Evolutionary conservation across 805 yeast species (phyloP).

Genomic region (Yamadazyma tumulicola): DNA sequence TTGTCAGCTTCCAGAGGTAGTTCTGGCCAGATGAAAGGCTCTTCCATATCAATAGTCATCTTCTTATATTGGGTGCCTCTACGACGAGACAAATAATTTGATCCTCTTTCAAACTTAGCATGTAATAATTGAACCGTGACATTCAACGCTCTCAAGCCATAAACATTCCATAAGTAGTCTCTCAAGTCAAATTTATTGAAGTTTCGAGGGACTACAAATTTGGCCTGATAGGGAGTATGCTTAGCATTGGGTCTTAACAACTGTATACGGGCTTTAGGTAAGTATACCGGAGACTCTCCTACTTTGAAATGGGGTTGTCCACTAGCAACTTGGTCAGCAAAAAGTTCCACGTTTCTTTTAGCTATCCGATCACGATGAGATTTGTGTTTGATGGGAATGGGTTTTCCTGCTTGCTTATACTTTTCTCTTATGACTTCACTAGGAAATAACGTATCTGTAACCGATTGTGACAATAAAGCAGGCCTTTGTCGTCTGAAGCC

Average conservation of each 20-base stretch:
- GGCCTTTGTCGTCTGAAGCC: slow-evolving; percentile 38
- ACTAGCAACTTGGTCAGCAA: slow-evolving; percentile 49
- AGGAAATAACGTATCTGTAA: slow-evolving; percentile 40
- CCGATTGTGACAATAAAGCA: slow-evolving; percentile 37
- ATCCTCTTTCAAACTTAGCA: slow-evolving; percentile 55
- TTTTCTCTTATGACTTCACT: slow-evolving; percentile 29
- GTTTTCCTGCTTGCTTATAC: slow-evolving; percentile 37
- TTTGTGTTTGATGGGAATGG: slow-evolving; percentile 39
- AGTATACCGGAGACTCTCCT: slow-evolving; percentile 73
- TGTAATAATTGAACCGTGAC: slow-evolving; percentile 83
- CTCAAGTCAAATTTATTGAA: slow-evolving; percentile 93
- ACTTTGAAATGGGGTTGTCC: slow-evolving; percentile 78
- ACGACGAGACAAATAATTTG: slow-evolving; percentile 61
- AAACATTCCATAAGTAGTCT: slow-evolving; percentile 87
- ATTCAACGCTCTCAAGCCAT: slow-evolving; percentile 85
- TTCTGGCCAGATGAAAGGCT: slow-evolving; percentile 95
- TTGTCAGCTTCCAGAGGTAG: slow-evolving; percentile 35
- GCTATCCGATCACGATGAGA: slow-evolving; percentile 33
- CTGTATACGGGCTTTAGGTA: slow-evolving; percentile 82
- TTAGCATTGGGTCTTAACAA: slow-evolving; percentile 90
- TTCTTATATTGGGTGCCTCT: slow-evolving; percentile 82
- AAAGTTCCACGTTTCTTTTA: slow-evolving; percentile 35
- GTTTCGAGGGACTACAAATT: slow-evolving; percentile 88
- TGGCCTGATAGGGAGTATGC: slow-evolving; percentile 96
- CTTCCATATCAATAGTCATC: slow-evolving; percentile 95